Conservation (phyloP, 352 stramenopile species). For the Pythium coloratum region DNA sequence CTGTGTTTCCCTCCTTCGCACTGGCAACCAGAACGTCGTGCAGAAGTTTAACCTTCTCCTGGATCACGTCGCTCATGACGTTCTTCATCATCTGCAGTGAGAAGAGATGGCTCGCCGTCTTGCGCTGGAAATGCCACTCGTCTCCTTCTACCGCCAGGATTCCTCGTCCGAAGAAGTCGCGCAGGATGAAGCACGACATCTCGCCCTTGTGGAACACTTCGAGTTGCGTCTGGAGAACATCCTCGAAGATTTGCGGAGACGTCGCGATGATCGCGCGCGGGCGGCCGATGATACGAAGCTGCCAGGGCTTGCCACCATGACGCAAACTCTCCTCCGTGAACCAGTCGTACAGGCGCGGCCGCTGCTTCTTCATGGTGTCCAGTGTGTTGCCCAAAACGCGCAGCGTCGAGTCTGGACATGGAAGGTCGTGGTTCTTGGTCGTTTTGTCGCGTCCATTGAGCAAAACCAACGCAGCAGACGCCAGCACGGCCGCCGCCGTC, state of each 20-base stretch:
- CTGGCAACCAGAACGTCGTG: slow-evolving; percentile 14
- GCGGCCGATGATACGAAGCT: slow-evolving; percentile 37
- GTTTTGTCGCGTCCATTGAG: neutral
- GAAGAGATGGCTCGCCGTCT: slow-evolving; percentile 86
- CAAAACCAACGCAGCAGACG: neutral
- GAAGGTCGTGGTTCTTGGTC: slow-evolving; percentile 1
- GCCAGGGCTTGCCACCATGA: slow-evolving; percentile 32
- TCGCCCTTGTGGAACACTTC: slow-evolving; percentile 54
- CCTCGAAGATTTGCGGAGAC: slow-evolving; percentile 38
- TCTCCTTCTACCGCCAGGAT: slow-evolving; percentile 67
- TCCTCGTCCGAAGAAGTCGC: slow-evolving; percentile 53
- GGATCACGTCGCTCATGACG: slow-evolving; percentile 35
- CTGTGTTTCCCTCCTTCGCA: neutral
- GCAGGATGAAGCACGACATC: slow-evolving; percentile 29
- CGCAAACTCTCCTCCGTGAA: slow-evolving; percentile 42
- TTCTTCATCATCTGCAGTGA: slow-evolving; percentile 52
- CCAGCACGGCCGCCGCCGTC: neutral
- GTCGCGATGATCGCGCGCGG: slow-evolving; percentile 34
- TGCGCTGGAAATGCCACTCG: slow-evolving; percentile 66
- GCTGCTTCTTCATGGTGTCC: slow-evolving; percentile 45
- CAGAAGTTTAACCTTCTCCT: slow-evolving; percentile 22
- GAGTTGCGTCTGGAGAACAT: slow-evolving; percentile 48
- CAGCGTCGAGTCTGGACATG: slow-evolving; percentile 30
- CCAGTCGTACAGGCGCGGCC: slow-evolving; percentile 49
- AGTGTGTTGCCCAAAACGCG: slow-evolving; percentile 50